A percentile compares a stretch with the other conserved stretches of the same genome.
Evolutionary conservation across 2,329 filamentous ascomycete genomes (phyloP).

Genomic region (Apiospora malaysiana): DNA sequence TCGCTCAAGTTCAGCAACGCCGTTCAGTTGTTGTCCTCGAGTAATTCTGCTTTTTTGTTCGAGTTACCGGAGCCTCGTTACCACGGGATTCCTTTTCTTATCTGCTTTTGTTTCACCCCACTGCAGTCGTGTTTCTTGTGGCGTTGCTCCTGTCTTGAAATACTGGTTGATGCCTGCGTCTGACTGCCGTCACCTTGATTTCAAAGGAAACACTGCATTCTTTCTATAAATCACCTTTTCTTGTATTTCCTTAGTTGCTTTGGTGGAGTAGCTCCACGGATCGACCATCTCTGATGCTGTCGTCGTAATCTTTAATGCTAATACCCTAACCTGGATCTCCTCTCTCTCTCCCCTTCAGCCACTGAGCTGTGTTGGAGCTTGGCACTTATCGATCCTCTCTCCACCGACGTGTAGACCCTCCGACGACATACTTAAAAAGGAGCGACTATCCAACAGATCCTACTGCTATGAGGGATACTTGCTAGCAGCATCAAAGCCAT

Average conservation of each 20-base stretch:
- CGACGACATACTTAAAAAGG: neutral
- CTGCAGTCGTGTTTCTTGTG: conserved; percentile 31
- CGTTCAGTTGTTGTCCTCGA: conserved; percentile 6
- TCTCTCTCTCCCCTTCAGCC: conserved; percentile 29
- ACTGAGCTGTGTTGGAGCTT: conserved; percentile 30
- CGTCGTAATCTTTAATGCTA: conserved; percentile 38
- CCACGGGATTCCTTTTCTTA: neutral
- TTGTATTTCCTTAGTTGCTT: conserved; percentile 26
- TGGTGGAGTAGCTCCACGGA: conserved; percentile 26
- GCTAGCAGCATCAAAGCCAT: conserved; percentile 1
- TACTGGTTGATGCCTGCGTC: conserved; percentile 10
- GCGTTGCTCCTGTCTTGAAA: conserved; percentile 36
- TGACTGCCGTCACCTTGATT: conserved; percentile 26
- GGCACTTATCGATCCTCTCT: conserved; percentile 20
- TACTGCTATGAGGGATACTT: conserved; percentile 8
- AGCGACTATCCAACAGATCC: neutral
- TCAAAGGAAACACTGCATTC: conserved; percentile 37
- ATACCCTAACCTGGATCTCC: conserved; percentile 34
- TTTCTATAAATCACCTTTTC: conserved; percentile 31
- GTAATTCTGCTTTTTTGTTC: conserved; percentile 7
- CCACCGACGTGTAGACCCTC: conserved; percentile 26
- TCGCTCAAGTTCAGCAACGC: conserved; percentile 15
- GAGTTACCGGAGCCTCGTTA: neutral
- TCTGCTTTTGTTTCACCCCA: conserved; percentile 15
- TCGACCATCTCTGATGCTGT: conserved; percentile 32